Conservation (phyloP, 441 rosid species). For the Erodium texanum region DNA sequence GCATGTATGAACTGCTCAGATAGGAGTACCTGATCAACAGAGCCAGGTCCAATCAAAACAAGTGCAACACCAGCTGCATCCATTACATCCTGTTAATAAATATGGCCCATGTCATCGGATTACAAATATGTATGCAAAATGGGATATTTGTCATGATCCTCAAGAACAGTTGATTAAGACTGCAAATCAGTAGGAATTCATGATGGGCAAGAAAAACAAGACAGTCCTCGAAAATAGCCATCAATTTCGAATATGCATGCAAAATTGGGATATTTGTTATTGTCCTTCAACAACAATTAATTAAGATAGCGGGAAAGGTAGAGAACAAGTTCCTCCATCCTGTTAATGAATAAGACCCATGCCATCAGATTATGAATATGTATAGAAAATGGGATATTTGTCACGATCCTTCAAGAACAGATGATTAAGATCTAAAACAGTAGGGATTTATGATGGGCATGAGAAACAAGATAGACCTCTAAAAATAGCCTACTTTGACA, state of each 20-base stretch:
- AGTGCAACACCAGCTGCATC: slow-evolving; percentile 75
- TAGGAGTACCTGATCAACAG: slow-evolving; percentile 56
- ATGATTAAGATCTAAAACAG: too few species aligned
- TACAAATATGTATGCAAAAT: not conserved
- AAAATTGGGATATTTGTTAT: too few species aligned
- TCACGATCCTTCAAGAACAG: too few species aligned
- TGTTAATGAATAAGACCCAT: not conserved
- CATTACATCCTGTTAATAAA: slow-evolving; percentile 52
- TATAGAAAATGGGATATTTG: too few species aligned
- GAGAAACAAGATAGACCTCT: not conserved
- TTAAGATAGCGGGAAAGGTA: not conserved
- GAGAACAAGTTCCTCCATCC: not conserved
- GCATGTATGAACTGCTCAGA: not conserved
- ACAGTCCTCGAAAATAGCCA: not conserved
- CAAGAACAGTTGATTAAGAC: not conserved
- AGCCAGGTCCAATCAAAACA: slow-evolving; percentile 82
- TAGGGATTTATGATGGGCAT: not conserved
- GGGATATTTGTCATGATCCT: not conserved
- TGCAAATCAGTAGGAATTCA: too few species aligned
- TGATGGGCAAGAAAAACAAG: not conserved
- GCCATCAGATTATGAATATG: not conserved
- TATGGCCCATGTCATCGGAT: not conserved
- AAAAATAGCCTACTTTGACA: not conserved
- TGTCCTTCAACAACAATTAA: too few species aligned
- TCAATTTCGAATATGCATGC: too few species aligned